phyloP scores from a whole-genome alignment of 345 rosid genomes.

The Orychophragmus violaceus region DNA sequence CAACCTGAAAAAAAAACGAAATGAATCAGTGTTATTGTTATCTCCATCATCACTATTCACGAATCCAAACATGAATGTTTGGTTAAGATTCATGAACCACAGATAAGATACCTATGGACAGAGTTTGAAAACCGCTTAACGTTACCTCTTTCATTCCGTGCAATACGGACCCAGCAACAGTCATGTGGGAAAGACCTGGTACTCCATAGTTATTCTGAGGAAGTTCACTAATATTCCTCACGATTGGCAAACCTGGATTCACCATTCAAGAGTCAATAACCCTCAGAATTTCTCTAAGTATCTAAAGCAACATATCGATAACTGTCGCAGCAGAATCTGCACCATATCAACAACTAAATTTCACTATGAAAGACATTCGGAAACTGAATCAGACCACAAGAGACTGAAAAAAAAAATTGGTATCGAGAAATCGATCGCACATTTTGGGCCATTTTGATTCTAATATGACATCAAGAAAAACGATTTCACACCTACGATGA shows the following conservation, averaged over 20 bases:
- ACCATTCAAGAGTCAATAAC: slow-evolving; percentile 6
- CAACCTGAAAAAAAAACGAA: slow-evolving; percentile 49
- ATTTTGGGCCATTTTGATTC: not conserved
- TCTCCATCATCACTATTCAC: too few species aligned
- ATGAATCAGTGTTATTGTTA: not conserved
- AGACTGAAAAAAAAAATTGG: not conserved
- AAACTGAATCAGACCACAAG: not conserved
- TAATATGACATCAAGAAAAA: too few species aligned
- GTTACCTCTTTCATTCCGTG: slow-evolving; percentile 82
- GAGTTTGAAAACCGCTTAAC: not conserved
- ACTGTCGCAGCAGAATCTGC: not conserved
- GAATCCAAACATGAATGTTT: not conserved
- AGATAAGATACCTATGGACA: not conserved
- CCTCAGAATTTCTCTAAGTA: not conserved
- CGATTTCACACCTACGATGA: too few species aligned
- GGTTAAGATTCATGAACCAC: too few species aligned
- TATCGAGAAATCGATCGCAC: not conserved
- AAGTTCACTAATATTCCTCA: slow-evolving; percentile 69
- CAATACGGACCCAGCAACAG: slow-evolving; percentile 58
- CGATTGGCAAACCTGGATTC: slow-evolving; percentile 53
- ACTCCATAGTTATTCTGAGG: slow-evolving; percentile 74
- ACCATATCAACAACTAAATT: too few species aligned
- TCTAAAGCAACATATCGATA: not conserved
- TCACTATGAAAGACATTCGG: too few species aligned
- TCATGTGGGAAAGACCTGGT: slow-evolving; percentile 72